Evolutionary conservation across 1,284 basidiomycete genomes (phyloP), one percentile per base, ranked within the genome.

Genomic region (Cutaneotrichosporon sp.): DNA sequence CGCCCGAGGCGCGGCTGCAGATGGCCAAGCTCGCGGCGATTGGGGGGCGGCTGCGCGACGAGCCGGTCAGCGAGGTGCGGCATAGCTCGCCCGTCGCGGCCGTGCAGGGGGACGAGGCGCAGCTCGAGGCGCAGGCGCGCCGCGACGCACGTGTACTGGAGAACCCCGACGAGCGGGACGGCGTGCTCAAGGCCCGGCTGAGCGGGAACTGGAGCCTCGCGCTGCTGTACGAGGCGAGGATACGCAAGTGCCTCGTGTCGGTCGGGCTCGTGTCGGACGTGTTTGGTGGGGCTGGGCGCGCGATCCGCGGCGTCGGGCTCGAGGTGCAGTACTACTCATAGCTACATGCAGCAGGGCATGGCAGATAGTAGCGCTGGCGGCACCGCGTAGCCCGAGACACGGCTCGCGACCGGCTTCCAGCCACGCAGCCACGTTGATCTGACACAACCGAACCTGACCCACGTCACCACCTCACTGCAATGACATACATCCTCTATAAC

Each of bases 191-290:
- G 81, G 89, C 91, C 4, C 85, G 91, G 57, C 85, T 92, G 22
- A 93, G 92, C 0, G 95, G 93, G 0, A 91, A 88, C 64, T 90
- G 91, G 67, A 89, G 92, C 67, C 83, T 97, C 31, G 89, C 94
- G 6, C 77, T 98, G 34, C 86, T 97, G 73, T 98, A 95, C 91
- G 93, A 97, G 81, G 91, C 93, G 8, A 86, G 92, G n/a, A 80
- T 97, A 70, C 85, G 88, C 49, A 92, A 92, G 70, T 89, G 94
- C 80, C 83, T 98, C 18, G 87, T 98, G 67, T 91, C 91, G 63
- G 79, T 95, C 31, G 95, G 95, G 3, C 86, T 97, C 16, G 86
- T 92, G 16, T 91, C 92, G 5, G 91, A 97, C 73, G 83, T 98
- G 11, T 86, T 90, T n/a, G 88, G 87, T 72, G 83, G 89, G 38